Base-by-base conservation (phyloP, 495 filamentous ascomycete genomes). In the Penicillium turbatum region DNA sequence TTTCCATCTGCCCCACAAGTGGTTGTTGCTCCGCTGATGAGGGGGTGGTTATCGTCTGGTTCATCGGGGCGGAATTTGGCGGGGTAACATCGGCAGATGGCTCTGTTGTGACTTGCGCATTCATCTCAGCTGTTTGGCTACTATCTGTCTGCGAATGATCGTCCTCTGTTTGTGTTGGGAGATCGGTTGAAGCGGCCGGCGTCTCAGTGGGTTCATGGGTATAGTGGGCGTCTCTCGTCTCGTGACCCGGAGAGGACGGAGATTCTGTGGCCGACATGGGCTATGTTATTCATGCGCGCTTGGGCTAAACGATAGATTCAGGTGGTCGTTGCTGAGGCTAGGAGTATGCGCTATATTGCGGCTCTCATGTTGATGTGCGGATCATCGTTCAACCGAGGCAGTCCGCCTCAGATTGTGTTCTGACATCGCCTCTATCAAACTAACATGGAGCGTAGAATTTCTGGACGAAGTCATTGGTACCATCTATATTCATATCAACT, bases 261-360 rank as follows among this genome's bases (percentile, higher is more conserved):
- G 54, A 44, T 57, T 60, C 71, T 60, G 60, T 58, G 42, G 69
- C 55, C 65, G 72, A 73, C 72, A 75, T 75, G 64, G 62, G 66
- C 64, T 70, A 65, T 53, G 32, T 30, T 53, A 57, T 48, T 60
- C 70, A 74, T 69, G 56, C 53, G 63, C 60, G 56, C 58, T 54
- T 50, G 32, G 83, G 84, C 29, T 89, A 83, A 87, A 86, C 41
- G 76, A 72, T 56, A 83, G 77, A 35, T 40, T 56, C 54, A 55
- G 49, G 56, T 48, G 50, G 13, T 36, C 27, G 35, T 59, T 37
- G 5, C n/a, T 21, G 38, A 35, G 26, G 30, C 27, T 24, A 34
- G 17, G 41, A 37, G 42, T 39, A 43, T 54, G 26, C 50, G 42
- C 45, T 40, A 38, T 45, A 42, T 52, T 58, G 63, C 60, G 57